Evolutionary conservation across 192 early-diverging fungal species (phyloP), one percentile per base, ranked within the genome.

Genomic region (Chytriomyces hyalinus): DNA sequence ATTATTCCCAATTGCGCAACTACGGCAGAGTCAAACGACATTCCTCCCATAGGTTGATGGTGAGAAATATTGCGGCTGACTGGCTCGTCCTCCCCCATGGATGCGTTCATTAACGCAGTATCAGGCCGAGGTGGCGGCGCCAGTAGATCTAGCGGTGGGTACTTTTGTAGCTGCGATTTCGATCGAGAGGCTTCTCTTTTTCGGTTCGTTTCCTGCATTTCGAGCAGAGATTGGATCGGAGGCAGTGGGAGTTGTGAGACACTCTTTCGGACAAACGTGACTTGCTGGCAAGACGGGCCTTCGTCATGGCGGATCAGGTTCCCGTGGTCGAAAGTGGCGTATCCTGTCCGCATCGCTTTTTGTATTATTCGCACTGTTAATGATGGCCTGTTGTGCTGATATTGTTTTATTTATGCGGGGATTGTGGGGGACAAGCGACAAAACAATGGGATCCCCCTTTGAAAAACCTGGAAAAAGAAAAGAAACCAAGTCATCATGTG

Each of bases 241-340:
- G 53, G 53, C 20, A 57, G 20, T 20, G 53, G 53, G 53, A 57
- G 53, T 20, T 57, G 53, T 57, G 53, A 57, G 15, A 57, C 15
- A 57, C 53, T 57, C 15, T 13, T 57, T 20, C 53, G 13, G 53
- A 20, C 13, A 57, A 57, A 57, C 53, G 53, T 20, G 53, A 57
- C 53, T 20, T 57, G 53, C 53, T 13, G 20, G 15, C 15, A 57
- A 57, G 53, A 57, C 3, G 53, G 20, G 53, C 53, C 53, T 13
- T 57, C 53, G 53, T 57, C 20, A 20, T 57, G 53, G 53, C 53
- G 13, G 20, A 57, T 22, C 17, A 65, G 20, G 64, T 65, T 43
- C 20, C 48, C 59, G 61, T 74, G 73, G 62, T 74, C 73, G 49
- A 64, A 74, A 4, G 59, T 43, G 7, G 22, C 61, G 36, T 74